These are phyloP conservation scores for Phytophthora macrochlamydospora DNA, from an alignment of 352 stramenopile genomes.

Conservation along the genomic window DNA sequence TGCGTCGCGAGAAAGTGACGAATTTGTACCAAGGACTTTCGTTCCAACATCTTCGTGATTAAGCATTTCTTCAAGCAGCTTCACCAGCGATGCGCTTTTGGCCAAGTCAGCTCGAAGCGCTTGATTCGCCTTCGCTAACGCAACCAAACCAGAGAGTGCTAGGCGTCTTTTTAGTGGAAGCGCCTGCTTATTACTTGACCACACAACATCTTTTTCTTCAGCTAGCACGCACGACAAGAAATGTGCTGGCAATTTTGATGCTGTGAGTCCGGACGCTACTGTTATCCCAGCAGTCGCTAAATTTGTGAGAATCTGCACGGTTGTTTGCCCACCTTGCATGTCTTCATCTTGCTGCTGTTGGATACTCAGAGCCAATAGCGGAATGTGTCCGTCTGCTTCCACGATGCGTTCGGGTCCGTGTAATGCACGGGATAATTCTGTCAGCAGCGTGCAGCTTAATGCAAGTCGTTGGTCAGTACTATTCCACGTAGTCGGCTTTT, in stretches of 20 bases:
- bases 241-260: constrained; percentile 53
- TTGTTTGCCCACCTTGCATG: constrained; percentile 29
- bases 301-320: constrained; percentile 58
- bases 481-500: constrained; percentile 19
- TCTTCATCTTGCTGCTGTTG: constrained; percentile 31
- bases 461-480: constrained; percentile 42
- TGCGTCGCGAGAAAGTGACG: constrained; percentile 24
- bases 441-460: constrained; percentile 50
- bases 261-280: constrained; percentile 32
- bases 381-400: constrained; percentile 39
- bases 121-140: constrained; percentile 42
- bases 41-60: background rate
- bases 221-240: constrained; percentile 47
- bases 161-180: constrained; percentile 20
- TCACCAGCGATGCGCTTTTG: constrained; percentile 31
- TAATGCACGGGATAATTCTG: constrained; percentile 41
- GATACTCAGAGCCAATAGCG: constrained; percentile 49
- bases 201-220: constrained; percentile 1
- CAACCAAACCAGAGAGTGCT: constrained; percentile 40
- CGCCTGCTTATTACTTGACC: constrained; percentile 5
- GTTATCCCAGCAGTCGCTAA: constrained; percentile 31
- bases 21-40: constrained; percentile 1
- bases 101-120: constrained; percentile 36
- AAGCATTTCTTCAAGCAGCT: constrained; percentile 36
- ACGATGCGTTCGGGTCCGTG: constrained; percentile 45